Base-by-base conservation (phyloP, 2,329 filamentous ascomycete species). In the Colletotrichum simmondsii region DNA sequence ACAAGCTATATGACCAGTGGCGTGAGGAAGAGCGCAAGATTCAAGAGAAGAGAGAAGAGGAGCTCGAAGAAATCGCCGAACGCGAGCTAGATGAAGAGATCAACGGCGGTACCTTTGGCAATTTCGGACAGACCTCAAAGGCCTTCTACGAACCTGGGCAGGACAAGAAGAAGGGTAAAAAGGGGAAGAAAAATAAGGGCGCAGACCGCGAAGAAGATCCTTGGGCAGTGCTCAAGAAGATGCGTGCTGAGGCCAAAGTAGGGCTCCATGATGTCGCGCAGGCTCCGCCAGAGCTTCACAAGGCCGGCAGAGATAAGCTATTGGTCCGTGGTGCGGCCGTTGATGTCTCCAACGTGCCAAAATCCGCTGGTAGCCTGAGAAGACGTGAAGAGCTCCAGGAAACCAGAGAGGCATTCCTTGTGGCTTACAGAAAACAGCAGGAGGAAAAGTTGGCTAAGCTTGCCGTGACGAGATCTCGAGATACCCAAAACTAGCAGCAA, bases 1-100 rank as follows among this genome's bases (percentile, higher is more conserved):
- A 92, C 77, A 94, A 94, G 78, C 88, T 94, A 75, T 94, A 95
- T 80, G 92, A 93, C 57, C 94, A 96, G 76, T 95, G 93, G 88
- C 86, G 89, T 65, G 92, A 92, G 76, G 89, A 92, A 77, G 92
- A 93, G 26, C 85, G 85, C 64, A 91, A 90, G 79, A 85, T 91
- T 54, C 85, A 90, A 75, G 92, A 92, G 63, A 86, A 90, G 76
- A 89, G 88, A 66, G 91, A 92, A 58, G 92, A 94, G 63, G 90
- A 92, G 72, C 83, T 90, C 62, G 91, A 93, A 77, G 84, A 89
- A 53, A 91, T 90, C 76, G 91, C 92, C 68, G 90, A 91, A 65
- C 84, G 85, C 24, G 92, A 93, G 74, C 81, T 92, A 57, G 90
- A 91, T 73, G 87, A 89, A n/a, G 84, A 87, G 24, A 88, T 88